A percentile compares a stretch with the other conserved stretches of the same genome.
phyloP scores from a whole-genome alignment of 352 stramenopile species.

The Pythium rishiriense region DNA sequence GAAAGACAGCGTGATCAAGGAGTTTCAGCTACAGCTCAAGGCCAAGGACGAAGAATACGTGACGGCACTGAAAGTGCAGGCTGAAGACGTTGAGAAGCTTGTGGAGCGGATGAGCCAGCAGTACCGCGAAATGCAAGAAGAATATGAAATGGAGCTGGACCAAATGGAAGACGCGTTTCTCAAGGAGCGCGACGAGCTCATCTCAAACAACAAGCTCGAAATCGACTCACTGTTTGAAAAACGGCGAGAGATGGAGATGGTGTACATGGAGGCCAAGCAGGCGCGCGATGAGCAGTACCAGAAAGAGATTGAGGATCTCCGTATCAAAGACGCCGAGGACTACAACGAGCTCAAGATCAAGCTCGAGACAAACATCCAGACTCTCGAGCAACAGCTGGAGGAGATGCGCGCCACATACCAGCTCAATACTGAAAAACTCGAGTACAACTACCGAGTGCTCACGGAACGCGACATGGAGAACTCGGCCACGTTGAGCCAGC shows the following conservation, averaged over 20 bases:
- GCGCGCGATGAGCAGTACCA: constrained; percentile 87
- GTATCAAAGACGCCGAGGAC: constrained; percentile 91
- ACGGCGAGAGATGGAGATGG: constrained; percentile 91
- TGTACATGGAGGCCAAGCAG: constrained; percentile 93
- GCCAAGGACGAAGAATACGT: constrained; percentile 96
- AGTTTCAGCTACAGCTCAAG: constrained; percentile 92
- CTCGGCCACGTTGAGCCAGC: constrained; percentile 88
- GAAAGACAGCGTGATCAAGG: constrained; percentile 88
- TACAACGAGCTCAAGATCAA: constrained; percentile 97
- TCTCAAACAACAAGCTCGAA: constrained; percentile 88
- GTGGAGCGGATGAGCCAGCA: constrained; percentile 89
- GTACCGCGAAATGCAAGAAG: constrained; percentile 92
- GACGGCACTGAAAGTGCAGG: constrained; percentile 87
- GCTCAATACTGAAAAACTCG: constrained; percentile 96
- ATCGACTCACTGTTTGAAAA: constrained; percentile 93
- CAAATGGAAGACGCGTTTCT: constrained; percentile 94
- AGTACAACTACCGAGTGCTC: constrained; percentile 96
- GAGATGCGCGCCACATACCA: constrained; percentile 95
- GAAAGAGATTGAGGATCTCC: constrained; percentile 91
- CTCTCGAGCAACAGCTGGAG: constrained; percentile 94
- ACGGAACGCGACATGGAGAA: constrained; percentile 96
- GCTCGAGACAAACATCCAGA: constrained; percentile 96
- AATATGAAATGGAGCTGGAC: constrained; percentile 93
- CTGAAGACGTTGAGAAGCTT: constrained; percentile 89
- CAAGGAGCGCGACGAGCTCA: constrained; percentile 89